phyloP scores from a whole-genome alignment of 2,329 filamentous ascomycete genomes.

The Botryotinia globosa region DNA sequence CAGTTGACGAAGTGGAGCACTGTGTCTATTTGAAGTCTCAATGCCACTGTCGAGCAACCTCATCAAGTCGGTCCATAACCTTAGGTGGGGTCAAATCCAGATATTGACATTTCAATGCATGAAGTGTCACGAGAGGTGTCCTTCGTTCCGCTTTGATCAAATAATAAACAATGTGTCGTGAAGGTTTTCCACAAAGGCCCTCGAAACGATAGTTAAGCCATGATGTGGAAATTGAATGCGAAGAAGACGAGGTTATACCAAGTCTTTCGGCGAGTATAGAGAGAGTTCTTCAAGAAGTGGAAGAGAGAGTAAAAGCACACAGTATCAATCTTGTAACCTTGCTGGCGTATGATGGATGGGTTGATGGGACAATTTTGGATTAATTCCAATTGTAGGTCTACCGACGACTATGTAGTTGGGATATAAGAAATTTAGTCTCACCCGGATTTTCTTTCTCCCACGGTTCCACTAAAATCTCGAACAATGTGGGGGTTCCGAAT shows the following conservation, averaged over 20 bases:
- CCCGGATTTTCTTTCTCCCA: constrained; percentile 14
- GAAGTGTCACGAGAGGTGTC: background rate
- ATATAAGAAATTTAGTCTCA: background rate
- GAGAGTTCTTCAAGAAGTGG: background rate
- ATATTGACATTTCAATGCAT: background rate
- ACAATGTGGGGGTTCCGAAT: constrained; percentile 4
- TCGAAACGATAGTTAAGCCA: background rate
- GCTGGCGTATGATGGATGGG: background rate
- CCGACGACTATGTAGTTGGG: background rate
- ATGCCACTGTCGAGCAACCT: background rate
- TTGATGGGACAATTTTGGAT: no score
- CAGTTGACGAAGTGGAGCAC: background rate
- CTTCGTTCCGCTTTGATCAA: background rate
- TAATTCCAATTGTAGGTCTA: background rate
- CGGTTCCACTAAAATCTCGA: background rate
- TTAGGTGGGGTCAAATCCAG: background rate
- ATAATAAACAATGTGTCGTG: background rate
- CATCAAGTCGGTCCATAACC: background rate
- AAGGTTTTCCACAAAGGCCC: background rate
- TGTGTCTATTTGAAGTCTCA: background rate
- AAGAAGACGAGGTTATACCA: background rate
- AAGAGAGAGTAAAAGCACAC: background rate
- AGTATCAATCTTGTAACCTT: background rate
- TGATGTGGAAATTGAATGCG: constrained; percentile 3
- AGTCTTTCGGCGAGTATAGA: background rate